Percentiles rank a stretch among this genome's conserved stretches.
phyloP scores from a whole-genome alignment of 768 basidiomycete genomes.

The Daedaleopsis nitida region DNA sequence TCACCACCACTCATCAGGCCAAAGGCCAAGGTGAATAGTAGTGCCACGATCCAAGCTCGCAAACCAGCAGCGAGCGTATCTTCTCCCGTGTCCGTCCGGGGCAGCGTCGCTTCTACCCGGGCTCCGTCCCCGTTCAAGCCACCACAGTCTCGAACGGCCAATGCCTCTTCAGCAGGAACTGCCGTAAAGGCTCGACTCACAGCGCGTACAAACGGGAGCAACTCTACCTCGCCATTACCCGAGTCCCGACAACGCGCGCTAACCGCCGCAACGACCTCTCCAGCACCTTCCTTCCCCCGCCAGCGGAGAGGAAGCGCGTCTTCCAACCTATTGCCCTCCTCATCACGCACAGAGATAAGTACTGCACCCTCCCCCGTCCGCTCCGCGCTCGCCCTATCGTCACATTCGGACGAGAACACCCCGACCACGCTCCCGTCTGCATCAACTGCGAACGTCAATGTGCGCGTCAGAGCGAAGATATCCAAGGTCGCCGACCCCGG shows the following conservation, averaged over 20 bases:
- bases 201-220: conserved; percentile 23
- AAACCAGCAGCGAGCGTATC: conserved; percentile 29
- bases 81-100: conserved; percentile 12
- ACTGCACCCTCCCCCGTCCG: conserved; percentile 17
- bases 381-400: conserved; percentile 17
- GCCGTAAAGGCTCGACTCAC: conserved; percentile 25
- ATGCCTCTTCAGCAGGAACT: conserved; percentile 35
- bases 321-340: conserved; percentile 23
- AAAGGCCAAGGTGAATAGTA: conserved; percentile 65
- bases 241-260: conserved; percentile 35
- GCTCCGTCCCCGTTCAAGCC: conserved; percentile 45
- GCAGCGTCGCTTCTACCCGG: conserved; percentile 33
- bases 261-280: conserved; percentile 23
- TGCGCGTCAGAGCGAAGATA: conserved; percentile 63
- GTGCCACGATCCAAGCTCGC: conserved; percentile 37
- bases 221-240: conserved; percentile 21
- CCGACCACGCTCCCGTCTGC: conserved; percentile 8
- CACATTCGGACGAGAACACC: conserved; percentile 24
- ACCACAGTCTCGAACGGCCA: conserved; percentile 28
- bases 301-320: conserved; percentile 29
- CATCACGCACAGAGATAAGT: conserved; percentile 17
- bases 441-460: conserved; percentile 10
- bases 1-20: conserved; percentile 40
- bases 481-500: conserved; percentile 47
- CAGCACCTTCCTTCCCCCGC: conserved; percentile 17